A percentile compares a stretch with the other conserved stretches of the same genome.
These are phyloP conservation scores for Takashimella koratensis DNA, from an alignment of 1,284 basidiomycete genomes.

Conservation along the genomic window DNA sequence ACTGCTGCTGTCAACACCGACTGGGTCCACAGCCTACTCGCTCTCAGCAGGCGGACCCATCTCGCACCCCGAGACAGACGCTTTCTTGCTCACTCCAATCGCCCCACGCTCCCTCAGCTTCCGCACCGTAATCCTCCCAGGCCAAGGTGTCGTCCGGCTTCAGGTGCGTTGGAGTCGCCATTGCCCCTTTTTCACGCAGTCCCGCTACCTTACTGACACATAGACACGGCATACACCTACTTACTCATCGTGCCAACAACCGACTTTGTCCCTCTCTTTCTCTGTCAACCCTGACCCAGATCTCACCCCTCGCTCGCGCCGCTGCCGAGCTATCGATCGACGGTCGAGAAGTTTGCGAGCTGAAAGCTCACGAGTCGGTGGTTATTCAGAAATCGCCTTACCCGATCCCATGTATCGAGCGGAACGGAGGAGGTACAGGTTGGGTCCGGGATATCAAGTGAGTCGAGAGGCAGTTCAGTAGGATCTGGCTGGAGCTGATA, in stretches of 20 bases:
- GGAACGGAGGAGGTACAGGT: slow-evolving; percentile 81
- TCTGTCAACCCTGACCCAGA: slow-evolving; percentile 53
- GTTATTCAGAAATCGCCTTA: slow-evolving; percentile 78
- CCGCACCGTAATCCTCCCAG: slow-evolving; percentile 83
- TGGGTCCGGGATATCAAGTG: slow-evolving; percentile 94
- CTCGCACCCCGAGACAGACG: slow-evolving; percentile 86
- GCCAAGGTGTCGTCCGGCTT: slow-evolving; percentile 73
- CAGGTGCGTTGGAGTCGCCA: slow-evolving; percentile 64
- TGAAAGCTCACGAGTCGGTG: slow-evolving; percentile 79
- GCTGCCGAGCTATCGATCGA: slow-evolving; percentile 90
- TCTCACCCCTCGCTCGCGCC: slow-evolving; percentile 77
- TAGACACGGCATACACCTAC: too few relatives aligned
- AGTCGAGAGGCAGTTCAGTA: slow-evolving; percentile 10
- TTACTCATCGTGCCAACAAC: too few relatives aligned
- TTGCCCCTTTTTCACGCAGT: too few relatives aligned
- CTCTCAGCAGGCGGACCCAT: slow-evolving; percentile 94
- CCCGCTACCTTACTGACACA: too few relatives aligned
- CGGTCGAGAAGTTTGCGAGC: slow-evolving; percentile 73
- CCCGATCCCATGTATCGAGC: slow-evolving; percentile 89
- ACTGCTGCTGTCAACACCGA: slow-evolving; percentile 90
- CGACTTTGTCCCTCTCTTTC: too few relatives aligned
- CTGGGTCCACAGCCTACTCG: slow-evolving; percentile 95
- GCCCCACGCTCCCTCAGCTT: slow-evolving; percentile 91
- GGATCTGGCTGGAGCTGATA: background rate
- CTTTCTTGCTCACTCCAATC: slow-evolving; percentile 88